Evolutionary conservation across 768 basidiomycete species (phyloP), one percentile per base, ranked within the genome.

Genomic region (Russula olivacea): DNA sequence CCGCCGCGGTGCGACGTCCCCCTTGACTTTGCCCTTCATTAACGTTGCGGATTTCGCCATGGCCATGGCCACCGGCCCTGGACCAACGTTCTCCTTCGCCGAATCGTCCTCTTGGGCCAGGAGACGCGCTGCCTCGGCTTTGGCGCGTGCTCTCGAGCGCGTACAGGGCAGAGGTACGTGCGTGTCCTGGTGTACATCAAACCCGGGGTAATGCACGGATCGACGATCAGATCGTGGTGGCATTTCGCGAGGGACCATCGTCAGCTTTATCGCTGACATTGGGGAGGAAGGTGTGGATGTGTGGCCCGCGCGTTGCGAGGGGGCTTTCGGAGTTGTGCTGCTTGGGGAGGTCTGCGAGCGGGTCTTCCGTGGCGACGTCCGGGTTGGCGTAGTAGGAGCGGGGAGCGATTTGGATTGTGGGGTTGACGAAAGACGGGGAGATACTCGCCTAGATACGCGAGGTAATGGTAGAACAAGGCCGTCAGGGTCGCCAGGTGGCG

Each of bases 81-180:
- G 67, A 34, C 65, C 63, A 45, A 65, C 21, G 36, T 68, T 68
- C 57, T 68, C 67, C 67, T 68, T 68, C 14, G 45, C 61, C 21
- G 55, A 61, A 0, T 68, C 65, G 19, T 51, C 67, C 4, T 41
- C 41, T 41, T 50, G 57, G 17, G n/a, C 4, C 21, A 23, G 52
- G 11, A 43, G 56, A n/a, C 59, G 57, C 19, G 48, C 54, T 2
- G 55, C 50, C 51, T 62, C 49, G 30, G 55, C 60, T 49, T 30
- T 54, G 7, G 56, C 59, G 50, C 48, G 64, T 2, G 61, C 52
- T 12, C 30, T 54, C 17, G 65, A 64, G n/a, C 58, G 65, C 30
- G 59, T 53, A 34, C 51, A 45, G 9, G 59, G 64, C 43, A 67
- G 47, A 19, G 43, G 52, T 40, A 68, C n/a, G 40, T 68, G 67